phyloP scores from a whole-genome alignment of 495 filamentous ascomycete genomes.

The Tuber calosporum region DNA sequence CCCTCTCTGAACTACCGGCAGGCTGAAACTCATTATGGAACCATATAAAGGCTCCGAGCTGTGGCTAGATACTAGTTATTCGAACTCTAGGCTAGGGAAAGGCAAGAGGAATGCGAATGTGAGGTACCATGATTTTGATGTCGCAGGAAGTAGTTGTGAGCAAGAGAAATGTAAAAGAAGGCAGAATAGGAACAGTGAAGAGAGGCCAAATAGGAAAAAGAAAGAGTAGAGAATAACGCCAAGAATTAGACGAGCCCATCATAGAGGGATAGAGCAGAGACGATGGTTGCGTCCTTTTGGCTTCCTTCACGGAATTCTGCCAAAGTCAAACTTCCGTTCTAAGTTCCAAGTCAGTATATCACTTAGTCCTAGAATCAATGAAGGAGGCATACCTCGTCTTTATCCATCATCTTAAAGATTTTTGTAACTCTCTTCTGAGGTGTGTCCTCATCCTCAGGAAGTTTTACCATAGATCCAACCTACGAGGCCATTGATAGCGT shows the following conservation, averaged over 20 bases:
- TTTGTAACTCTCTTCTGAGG: conserved; percentile 96
- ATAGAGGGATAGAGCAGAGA: conserved; percentile 90
- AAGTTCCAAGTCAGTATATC: conserved; percentile 5
- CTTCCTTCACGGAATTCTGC: conserved; percentile 98
- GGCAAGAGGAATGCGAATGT: neutral
- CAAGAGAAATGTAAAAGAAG: conserved; percentile 10
- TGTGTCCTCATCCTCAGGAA: conserved; percentile 96
- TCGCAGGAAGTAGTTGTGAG: neutral
- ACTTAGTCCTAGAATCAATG: conserved; percentile 44
- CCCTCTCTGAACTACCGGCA: neutral
- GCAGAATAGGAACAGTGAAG: conserved; percentile 7
- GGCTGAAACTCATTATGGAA: neutral
- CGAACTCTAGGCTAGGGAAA: neutral
- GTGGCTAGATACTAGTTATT: conserved; percentile 1
- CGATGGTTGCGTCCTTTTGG: conserved; percentile 98
- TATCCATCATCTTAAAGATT: conserved; percentile 99
- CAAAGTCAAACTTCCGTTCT: conserved; percentile 49
- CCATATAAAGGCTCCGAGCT: neutral
- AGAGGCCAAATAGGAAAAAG: neutral
- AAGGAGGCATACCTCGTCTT: conserved; percentile 91
- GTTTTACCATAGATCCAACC: conserved; percentile 98
- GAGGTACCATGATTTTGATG: neutral
- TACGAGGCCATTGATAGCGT: conserved; percentile 42
- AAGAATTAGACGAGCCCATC: conserved; percentile 73
- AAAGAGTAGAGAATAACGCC: neutral